Percentiles rank a stretch among this genome's conserved stretches.
Evolutionary conservation across 1,284 basidiomycete genomes (phyloP).

Genomic region (Puccinia horiana): DNA sequence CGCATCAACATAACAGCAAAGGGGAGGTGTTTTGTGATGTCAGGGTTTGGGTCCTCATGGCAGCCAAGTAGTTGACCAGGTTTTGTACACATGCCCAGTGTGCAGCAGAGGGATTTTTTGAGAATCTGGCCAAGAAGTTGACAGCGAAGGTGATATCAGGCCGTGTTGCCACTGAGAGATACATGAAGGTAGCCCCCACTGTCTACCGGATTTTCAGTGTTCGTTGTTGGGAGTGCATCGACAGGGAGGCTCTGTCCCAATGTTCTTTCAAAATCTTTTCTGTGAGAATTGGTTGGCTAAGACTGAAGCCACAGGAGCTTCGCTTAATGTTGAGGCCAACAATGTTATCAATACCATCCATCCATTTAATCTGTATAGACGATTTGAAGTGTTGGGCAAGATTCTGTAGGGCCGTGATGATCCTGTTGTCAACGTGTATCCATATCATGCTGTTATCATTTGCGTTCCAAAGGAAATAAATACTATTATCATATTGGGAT

Average conservation of each 20-base stretch:
- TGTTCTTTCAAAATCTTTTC: not conserved
- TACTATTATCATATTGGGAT: conserved; percentile 10
- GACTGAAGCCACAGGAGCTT: not conserved
- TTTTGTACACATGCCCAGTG: conserved; percentile 23
- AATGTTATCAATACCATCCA: not conserved
- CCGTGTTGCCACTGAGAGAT: conserved; percentile 2
- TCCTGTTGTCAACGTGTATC: conserved; percentile 30
- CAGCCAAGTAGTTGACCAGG: conserved; percentile 10
- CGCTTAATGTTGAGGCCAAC: not conserved
- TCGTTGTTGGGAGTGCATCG: not conserved
- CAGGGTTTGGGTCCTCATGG: not conserved
- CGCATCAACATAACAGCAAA: too few relatives aligned
- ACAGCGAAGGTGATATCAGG: conserved; percentile 18
- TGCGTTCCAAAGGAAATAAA: not conserved
- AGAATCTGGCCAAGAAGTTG: conserved; percentile 32
- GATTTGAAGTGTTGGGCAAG: not conserved
- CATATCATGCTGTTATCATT: not conserved
- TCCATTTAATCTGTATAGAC: conserved; percentile 15
- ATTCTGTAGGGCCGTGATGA: not conserved
- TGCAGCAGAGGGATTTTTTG: not conserved
- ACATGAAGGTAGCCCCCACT: not conserved
- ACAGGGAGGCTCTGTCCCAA: not conserved
- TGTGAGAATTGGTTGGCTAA: not conserved
- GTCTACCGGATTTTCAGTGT: not conserved
- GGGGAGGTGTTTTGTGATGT: not conserved